phyloP scores from a whole-genome alignment of 805 yeast genomes.

The Candida adriatica region DNA sequence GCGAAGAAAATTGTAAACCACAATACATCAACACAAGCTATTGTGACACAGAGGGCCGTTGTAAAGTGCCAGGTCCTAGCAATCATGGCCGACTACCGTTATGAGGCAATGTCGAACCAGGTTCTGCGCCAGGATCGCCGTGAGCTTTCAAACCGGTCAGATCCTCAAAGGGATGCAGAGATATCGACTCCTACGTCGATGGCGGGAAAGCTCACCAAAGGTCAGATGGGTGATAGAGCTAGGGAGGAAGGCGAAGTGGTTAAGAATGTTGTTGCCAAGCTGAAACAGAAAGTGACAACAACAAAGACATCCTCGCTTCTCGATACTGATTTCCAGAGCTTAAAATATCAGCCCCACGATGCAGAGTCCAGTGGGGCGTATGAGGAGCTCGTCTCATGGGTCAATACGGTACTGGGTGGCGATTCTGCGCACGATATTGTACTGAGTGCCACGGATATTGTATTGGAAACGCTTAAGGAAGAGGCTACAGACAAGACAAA shows the following conservation, averaged over 20 bases:
- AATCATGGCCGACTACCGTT: constrained; percentile 46
- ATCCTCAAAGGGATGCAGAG: constrained; percentile 37
- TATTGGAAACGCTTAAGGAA: constrained; percentile 47
- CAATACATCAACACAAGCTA: background rate
- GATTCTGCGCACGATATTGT: constrained; percentile 76
- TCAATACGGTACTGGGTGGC: constrained; percentile 45
- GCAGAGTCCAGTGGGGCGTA: constrained; percentile 43
- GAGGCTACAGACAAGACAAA: constrained; percentile 38
- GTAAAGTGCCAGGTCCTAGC: no score
- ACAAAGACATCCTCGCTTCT: constrained; percentile 23
- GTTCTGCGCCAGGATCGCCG: constrained; percentile 56
- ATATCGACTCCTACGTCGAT: constrained; percentile 65
- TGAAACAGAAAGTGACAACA: constrained; percentile 10
- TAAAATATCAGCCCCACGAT: constrained; percentile 59
- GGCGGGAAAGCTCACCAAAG: constrained; percentile 56
- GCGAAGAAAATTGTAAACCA: no score
- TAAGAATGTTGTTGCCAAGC: constrained; percentile 14
- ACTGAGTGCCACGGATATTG: constrained; percentile 62
- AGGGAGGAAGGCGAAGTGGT: constrained; percentile 4
- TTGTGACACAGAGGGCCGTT: no score
- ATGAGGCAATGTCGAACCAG: constrained; percentile 73
- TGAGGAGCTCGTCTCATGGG: constrained; percentile 54
- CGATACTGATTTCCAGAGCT: constrained; percentile 35
- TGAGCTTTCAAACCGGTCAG: constrained; percentile 35
- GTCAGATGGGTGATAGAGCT: constrained; percentile 58